Percentiles rank a stretch among this genome's conserved stretches.
These are phyloP conservation scores for Hirschfeldia incana DNA, from an alignment of 345 rosid species.

Conservation along the genomic window DNA sequence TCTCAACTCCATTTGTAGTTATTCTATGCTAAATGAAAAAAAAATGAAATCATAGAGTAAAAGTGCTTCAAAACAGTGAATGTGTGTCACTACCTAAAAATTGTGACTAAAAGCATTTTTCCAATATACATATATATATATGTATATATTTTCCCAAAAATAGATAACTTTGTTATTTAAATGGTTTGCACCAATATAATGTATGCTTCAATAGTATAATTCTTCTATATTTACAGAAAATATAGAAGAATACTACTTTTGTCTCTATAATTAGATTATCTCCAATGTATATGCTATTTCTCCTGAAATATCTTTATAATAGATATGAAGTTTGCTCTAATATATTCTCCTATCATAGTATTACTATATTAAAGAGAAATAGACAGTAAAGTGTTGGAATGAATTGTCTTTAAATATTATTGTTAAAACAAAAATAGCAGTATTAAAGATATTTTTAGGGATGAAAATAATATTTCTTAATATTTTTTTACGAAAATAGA, in stretches of 20 bases:
- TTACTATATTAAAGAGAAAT: background rate
- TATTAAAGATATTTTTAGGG: background rate
- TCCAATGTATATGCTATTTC: background rate
- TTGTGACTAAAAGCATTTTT: no score
- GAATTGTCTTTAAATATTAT: no score
- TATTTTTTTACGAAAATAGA: background rate
- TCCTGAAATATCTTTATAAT: background rate
- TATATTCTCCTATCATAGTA: no score
- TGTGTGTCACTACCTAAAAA: no score
- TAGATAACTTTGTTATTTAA: no score
- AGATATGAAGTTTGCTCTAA: background rate
- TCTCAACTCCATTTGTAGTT: background rate
- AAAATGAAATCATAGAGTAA: background rate
- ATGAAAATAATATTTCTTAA: no score
- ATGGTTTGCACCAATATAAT: background rate
- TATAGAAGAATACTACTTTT: background rate
- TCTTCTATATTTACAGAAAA: no score
- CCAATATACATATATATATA: background rate
- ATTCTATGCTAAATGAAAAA: background rate
- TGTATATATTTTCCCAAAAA: no score
- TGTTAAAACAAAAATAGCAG: background rate
- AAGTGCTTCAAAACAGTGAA: no score
- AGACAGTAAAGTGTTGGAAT: background rate
- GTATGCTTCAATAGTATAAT: no score
- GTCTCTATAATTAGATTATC: background rate